These are phyloP conservation scores for Paspalum vaginatum DNA, from an alignment of 176 grass and related monocot genomes.

Conservation along the genomic window DNA sequence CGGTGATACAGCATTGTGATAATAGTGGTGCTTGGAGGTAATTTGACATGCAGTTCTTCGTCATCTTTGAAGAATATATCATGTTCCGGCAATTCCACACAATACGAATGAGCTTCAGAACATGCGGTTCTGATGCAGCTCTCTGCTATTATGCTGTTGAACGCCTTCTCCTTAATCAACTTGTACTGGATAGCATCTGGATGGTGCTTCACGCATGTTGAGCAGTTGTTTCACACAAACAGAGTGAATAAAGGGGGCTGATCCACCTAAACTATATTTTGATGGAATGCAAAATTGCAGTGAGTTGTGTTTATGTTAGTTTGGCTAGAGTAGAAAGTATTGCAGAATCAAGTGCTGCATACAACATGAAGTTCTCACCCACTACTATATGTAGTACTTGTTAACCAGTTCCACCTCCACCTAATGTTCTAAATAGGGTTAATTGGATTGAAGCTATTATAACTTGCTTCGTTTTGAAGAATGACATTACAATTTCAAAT, in stretches of 20 bases:
- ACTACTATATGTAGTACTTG: background rate
- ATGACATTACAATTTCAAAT: no score
- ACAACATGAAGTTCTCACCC: background rate
- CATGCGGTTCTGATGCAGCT: background rate
- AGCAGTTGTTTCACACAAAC: background rate
- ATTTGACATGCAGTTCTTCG: background rate
- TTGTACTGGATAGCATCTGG: background rate
- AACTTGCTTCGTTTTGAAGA: no score
- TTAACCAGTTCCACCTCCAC: background rate
- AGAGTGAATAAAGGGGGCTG: background rate
- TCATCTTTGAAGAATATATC: background rate
- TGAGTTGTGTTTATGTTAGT: background rate
- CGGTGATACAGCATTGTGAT: constrained; percentile 11
- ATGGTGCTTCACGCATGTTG: no score
- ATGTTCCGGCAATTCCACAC: background rate
- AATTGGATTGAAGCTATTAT: background rate
- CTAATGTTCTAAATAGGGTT: background rate
- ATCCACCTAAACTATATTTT: background rate
- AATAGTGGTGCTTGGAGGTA: background rate
- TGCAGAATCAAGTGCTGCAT: background rate
- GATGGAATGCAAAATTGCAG: background rate
- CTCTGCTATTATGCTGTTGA: background rate
- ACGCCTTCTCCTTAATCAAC: background rate
- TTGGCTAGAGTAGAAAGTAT: background rate
- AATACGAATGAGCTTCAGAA: background rate